A percentile compares a stretch with the other conserved stretches of the same genome.
Conservation (phyloP, 768 basidiomycete genomes). For the Amanita pseudoporphyria region DNA sequence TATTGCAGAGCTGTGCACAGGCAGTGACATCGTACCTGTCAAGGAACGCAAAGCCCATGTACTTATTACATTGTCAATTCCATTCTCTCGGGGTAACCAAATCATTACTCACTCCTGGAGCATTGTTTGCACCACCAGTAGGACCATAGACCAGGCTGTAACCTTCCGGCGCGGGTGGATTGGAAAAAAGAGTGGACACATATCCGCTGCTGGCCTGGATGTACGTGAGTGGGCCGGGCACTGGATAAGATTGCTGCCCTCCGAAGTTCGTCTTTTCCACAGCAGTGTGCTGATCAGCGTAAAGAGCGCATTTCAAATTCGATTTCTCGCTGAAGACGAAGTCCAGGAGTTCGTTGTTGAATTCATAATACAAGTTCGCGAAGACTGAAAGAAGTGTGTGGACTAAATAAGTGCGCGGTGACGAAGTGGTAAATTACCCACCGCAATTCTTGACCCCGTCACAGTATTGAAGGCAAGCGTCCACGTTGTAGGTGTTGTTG, state of each 20-base stretch:
- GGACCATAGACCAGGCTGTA: conserved; percentile 39
- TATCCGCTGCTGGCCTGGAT: conserved; percentile 36
- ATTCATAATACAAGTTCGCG: conserved; percentile 41
- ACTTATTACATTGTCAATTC: conserved; percentile 19
- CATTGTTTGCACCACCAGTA: conserved; percentile 35
- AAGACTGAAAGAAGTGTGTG: conserved; percentile 29
- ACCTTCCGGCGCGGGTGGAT: conserved; percentile 31
- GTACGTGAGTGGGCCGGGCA: conserved; percentile 26
- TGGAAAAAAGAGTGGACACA: conserved; percentile 24
- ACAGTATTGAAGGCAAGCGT: conserved; percentile 33
- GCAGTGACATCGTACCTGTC: conserved; percentile 37
- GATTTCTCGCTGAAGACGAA: conserved; percentile 28
- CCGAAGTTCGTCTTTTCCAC: conserved; percentile 37
- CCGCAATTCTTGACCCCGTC: conserved; percentile 29
- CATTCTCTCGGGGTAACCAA: neutral
- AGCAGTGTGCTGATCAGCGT: conserved; percentile 32
- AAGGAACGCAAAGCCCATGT: conserved; percentile 43
- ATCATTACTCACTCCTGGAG: conserved; percentile 25
- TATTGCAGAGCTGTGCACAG: conserved; percentile 35
- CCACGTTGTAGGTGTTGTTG: conserved; percentile 35
- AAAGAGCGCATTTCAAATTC: conserved; percentile 39
- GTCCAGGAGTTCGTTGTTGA: conserved; percentile 33
- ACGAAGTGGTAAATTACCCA: conserved; percentile 16
- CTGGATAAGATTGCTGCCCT: conserved; percentile 29
- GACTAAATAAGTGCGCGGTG: neutral